Evolutionary conservation across 306 rosid species (phyloP), one percentile per base, ranked within the genome.

Genomic region (Clitoria ternatea): DNA sequence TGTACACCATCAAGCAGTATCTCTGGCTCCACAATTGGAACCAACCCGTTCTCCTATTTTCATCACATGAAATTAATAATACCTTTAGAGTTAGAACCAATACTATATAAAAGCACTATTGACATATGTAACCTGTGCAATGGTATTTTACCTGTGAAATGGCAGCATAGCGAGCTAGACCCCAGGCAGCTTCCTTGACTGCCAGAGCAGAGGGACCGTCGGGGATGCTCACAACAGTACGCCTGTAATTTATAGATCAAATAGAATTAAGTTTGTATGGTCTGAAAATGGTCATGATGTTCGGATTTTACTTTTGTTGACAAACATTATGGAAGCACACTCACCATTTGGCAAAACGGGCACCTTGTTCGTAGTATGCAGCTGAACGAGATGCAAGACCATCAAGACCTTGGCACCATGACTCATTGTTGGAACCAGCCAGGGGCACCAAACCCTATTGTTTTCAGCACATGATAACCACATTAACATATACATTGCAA

Each of bases 381-480:
- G 97, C 96, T 3, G 96, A 48, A 50, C 96, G 97, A 56, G 97
- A 88, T 59, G 96, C 88, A 43, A 91, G 92, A 39, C 97, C 97
- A n/a, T 91, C 97, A 5, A 91, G 89, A 74, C 97, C 97, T 86
- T 91, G 97, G 87, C 97, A 91, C 97, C 97, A 91, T 18, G 96
- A 91, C 83, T 91, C 97, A 24, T 85, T 66, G 57, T 91, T 91
- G 47, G 96, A 91, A 78, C 97, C 97, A 53, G 70, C 63, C 4
- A 91, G 79, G 6, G 97, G 96, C 66, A 88, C 96, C 81, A 89
- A 61, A 82, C 97, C 81, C 77, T 70, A 14, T 52, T n/a, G 66
- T 69, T 65, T 70, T 5, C 49, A 23, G 61, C 24, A 61, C 61
- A 72, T 10, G 19, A 72, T n/a, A 26, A 45, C 36, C 40, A 64